A percentile compares a stretch with the other conserved stretches of the same genome.
Evolutionary conservation across 192 early-diverging fungal genomes (phyloP).

Genomic region (Gaertneriomyces semiglobifer): DNA sequence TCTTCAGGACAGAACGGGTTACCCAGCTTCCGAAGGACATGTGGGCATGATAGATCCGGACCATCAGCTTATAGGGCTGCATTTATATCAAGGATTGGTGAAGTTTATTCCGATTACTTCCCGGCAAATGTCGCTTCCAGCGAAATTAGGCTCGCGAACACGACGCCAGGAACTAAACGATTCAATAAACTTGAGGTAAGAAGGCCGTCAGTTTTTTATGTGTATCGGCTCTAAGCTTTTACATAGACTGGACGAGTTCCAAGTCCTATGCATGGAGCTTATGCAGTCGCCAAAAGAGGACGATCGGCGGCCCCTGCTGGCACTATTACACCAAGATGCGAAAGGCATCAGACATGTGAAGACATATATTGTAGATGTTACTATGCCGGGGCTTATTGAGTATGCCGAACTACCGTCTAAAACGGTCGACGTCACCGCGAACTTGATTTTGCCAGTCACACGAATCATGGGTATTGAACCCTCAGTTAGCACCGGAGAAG

Average conservation of each 20-base stretch:
- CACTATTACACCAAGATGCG: slow-evolving; percentile 58
- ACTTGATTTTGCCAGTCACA: slow-evolving; percentile 60
- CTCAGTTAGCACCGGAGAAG: not conserved
- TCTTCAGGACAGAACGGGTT: slow-evolving; percentile 54
- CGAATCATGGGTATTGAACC: slow-evolving; percentile 12
- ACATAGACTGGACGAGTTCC: slow-evolving; percentile 48
- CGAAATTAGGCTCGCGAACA: too few species aligned
- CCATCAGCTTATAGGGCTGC: slow-evolving; percentile 50
- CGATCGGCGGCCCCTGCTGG: slow-evolving; percentile 28
- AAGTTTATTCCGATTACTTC: slow-evolving; percentile 58
- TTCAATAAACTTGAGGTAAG: not conserved
- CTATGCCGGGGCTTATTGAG: slow-evolving; percentile 37
- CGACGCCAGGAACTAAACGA: too few species aligned
- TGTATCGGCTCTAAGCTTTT: not conserved
- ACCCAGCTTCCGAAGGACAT: slow-evolving; percentile 50
- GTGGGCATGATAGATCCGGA: slow-evolving; percentile 59
- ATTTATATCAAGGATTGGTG: slow-evolving; percentile 67
- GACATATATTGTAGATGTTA: slow-evolving; percentile 53
- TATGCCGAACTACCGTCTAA: slow-evolving; percentile 22
- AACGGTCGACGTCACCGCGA: slow-evolving; percentile 45
- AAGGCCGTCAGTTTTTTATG: not conserved
- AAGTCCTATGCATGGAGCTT: slow-evolving; percentile 51
- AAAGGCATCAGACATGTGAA: slow-evolving; percentile 52
- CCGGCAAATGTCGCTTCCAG: not conserved
- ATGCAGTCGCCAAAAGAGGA: slow-evolving; percentile 27